Percentiles rank a stretch among this genome's conserved stretches.
phyloP scores from a whole-genome alignment of 179 eudicot genomes.

The Camellia oleifera region DNA sequence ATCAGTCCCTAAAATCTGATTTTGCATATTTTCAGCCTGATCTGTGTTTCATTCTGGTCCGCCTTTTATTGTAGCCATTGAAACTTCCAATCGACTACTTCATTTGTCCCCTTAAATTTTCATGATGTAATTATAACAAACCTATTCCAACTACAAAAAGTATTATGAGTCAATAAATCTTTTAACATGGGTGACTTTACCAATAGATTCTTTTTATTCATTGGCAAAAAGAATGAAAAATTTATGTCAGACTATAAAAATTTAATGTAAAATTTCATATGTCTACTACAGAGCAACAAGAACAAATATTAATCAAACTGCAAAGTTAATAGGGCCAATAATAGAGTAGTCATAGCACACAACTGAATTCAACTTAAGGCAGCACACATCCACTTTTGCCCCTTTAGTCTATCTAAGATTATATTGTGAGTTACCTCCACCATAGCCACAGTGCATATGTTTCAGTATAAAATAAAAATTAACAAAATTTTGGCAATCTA shows the following conservation, averaged over 20 bases:
- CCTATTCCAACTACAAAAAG: not conserved
- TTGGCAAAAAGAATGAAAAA: not conserved
- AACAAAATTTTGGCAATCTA: not conserved
- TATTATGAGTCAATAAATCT: not conserved
- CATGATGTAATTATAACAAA: not conserved
- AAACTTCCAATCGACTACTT: not conserved
- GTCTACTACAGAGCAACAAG: not conserved
- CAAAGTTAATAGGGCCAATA: not conserved
- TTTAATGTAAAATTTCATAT: conserved; percentile 1
- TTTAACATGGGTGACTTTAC: not conserved
- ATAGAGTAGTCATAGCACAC: not conserved
- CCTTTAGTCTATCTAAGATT: not conserved
- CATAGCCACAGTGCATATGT: not conserved
- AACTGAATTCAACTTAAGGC: not conserved
- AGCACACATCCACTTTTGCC: not conserved
- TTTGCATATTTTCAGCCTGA: not conserved
- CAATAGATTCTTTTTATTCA: not conserved
- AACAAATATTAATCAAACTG: not conserved
- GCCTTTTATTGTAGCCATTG: not conserved
- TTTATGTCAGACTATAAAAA: not conserved
- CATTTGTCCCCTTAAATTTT: not conserved
- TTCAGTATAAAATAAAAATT: not conserved
- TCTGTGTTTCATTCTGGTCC: not conserved
- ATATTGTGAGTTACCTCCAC: not conserved
- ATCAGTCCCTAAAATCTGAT: not conserved